A percentile compares a stretch with the other conserved stretches of the same genome.
Evolutionary conservation across 371 early-diverging fungal species (phyloP).

Genomic region (Coemansia sp.): DNA sequence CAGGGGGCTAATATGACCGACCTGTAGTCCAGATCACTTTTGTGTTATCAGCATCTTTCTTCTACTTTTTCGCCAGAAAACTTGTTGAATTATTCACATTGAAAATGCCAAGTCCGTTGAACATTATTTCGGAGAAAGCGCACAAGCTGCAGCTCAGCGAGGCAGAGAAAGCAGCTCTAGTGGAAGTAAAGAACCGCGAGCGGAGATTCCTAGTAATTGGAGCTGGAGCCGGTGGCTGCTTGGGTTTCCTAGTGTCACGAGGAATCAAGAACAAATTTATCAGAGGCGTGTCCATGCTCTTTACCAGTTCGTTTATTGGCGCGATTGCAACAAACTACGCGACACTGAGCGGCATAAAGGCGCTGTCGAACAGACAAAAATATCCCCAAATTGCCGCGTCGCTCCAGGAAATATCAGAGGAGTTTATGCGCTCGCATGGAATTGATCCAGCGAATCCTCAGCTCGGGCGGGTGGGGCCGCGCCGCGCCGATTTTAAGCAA

Average conservation of each 20-base stretch:
- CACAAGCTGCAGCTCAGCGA: slow-evolving; percentile 14
- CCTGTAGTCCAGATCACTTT: neutral
- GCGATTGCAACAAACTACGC: neutral
- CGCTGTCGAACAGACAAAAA: slow-evolving; percentile 13
- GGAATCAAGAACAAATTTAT: neutral
- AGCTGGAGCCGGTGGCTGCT: slow-evolving; percentile 3
- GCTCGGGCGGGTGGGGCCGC: slow-evolving; percentile 6
- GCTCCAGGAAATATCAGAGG: slow-evolving; percentile 21
- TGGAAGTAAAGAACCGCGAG: slow-evolving; percentile 5
- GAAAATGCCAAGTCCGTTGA: slow-evolving; percentile 17
- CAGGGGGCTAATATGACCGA: neutral
- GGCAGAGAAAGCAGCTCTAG: slow-evolving; percentile 10
- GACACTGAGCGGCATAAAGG: neutral
- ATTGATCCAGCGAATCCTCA: slow-evolving; percentile 30
- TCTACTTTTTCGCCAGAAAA: neutral
- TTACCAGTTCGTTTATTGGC: neutral
- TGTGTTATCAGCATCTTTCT: too few relatives aligned
- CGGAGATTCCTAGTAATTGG: neutral
- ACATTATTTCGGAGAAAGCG: slow-evolving; percentile 4
- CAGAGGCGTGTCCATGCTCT: slow-evolving; percentile 12
- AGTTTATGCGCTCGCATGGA: slow-evolving; percentile 31
- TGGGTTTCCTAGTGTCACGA: slow-evolving; percentile 19
- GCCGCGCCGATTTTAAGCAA: slow-evolving; percentile 7
- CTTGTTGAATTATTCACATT: neutral
- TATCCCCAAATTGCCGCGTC: slow-evolving; percentile 38